Percentiles rank a stretch among this genome's conserved stretches.
phyloP scores from a whole-genome alignment of 345 rosid genomes.

The Salix koriyanagi region DNA sequence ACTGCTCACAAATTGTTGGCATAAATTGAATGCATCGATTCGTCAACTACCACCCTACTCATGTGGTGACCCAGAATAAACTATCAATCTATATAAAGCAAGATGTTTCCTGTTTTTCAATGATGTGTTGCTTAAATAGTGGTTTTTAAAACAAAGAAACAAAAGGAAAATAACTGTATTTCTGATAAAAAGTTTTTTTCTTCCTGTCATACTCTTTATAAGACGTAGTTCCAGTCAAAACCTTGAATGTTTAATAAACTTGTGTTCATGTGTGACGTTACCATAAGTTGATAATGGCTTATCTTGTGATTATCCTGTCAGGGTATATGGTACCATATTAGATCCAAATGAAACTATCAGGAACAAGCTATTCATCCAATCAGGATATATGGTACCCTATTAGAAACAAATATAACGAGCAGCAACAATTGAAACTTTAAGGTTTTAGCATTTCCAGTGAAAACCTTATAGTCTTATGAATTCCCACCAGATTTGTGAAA shows the following conservation, averaged over 20 bases:
- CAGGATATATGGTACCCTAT: neutral
- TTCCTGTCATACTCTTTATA: neutral
- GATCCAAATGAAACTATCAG: too few relatives aligned
- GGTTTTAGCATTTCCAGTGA: neutral
- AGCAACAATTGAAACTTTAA: neutral
- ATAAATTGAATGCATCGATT: neutral
- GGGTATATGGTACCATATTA: neutral
- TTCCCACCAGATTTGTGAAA: neutral
- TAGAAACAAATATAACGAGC: too few relatives aligned
- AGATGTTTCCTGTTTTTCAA: neutral
- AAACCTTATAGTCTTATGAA: neutral
- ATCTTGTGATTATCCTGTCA: neutral
- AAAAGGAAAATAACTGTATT: neutral
- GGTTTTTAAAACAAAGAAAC: neutral
- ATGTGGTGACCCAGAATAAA: neutral
- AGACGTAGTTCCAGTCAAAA: neutral
- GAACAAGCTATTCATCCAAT: neutral
- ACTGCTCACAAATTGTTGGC: neutral
- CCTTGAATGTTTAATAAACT: neutral
- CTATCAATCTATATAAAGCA: neutral
- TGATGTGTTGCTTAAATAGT: neutral
- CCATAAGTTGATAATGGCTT: neutral
- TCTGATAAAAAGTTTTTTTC: neutral
- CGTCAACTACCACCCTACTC: neutral
- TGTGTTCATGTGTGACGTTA: neutral